Percentiles rank a stretch among this genome's conserved stretches.
phyloP scores from a whole-genome alignment of 306 rosid genomes.

The Dalbergia cochinchinensis region DNA sequence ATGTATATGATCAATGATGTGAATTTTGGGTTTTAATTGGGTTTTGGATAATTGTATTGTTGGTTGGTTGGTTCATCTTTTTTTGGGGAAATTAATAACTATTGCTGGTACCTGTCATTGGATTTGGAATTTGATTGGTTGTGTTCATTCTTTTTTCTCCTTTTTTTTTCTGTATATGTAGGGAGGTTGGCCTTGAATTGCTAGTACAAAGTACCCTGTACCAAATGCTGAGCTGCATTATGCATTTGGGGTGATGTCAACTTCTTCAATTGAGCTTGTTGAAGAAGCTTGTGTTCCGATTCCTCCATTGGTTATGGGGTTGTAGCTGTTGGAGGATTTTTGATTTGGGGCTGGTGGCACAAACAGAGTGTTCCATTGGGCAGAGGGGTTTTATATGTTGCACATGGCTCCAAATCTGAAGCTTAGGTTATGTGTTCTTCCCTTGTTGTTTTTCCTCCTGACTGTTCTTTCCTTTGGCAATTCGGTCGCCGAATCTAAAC shows the following conservation, averaged over 20 bases:
- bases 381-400: constrained; percentile 38
- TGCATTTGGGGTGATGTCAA: constrained; percentile 37
- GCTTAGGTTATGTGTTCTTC: constrained; percentile 34
- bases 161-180: constrained; percentile 9
- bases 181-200: constrained; percentile 43
- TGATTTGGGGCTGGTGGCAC: constrained; percentile 56
- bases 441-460: constrained; percentile 53
- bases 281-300: constrained; percentile 30
- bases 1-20: neutral
- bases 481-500: constrained; percentile 65
- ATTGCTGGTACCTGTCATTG: neutral
- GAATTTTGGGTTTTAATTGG: constrained; percentile 43
- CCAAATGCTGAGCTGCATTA: constrained; percentile 37
- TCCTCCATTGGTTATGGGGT: constrained; percentile 34
- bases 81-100: neutral
- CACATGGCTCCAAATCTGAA: constrained; percentile 57
- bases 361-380: constrained; percentile 31
- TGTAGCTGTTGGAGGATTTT: constrained; percentile 49
- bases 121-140: neutral
- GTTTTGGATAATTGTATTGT: constrained; percentile 26
- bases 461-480: constrained; percentile 51
- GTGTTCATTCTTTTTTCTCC: neutral
- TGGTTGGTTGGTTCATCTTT: neutral
- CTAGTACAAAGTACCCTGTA: constrained; percentile 27
- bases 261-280: constrained; percentile 35